Conservation (phyloP, 148 eudicot genomes). For the Diospyros kaki region DNA sequence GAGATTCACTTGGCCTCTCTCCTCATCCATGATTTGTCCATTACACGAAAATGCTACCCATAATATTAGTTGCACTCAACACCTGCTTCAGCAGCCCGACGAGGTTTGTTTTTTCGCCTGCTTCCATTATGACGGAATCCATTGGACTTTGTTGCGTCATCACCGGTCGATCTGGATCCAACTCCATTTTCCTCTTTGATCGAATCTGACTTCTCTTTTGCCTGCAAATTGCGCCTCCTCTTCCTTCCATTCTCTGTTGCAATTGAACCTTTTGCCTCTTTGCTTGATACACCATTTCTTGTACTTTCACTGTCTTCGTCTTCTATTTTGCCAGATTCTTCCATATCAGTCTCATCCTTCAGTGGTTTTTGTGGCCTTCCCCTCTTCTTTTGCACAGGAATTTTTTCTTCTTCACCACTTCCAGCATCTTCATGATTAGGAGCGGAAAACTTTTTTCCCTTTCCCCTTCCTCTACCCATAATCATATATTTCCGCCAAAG, state of each 20-base stretch:
- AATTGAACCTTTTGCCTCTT: conserved; percentile 25
- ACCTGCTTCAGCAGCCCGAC: conserved; percentile 81
- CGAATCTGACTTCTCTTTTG: conserved; percentile 36
- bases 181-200: conserved; percentile 44
- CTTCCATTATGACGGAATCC: conserved; percentile 66
- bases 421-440: conserved; percentile 58
- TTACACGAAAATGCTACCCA: conserved; percentile 7
- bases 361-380: conserved; percentile 73
- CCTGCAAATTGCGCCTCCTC: conserved; percentile 43
- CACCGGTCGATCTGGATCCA: conserved; percentile 38
- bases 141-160: conserved; percentile 38
- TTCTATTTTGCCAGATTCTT: conserved; percentile 38
- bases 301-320: conserved; percentile 43
- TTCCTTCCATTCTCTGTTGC: conserved; percentile 44
- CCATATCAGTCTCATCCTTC: conserved; percentile 54
- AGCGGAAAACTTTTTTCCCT: conserved; percentile 63
- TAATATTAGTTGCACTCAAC: conserved; percentile 46
- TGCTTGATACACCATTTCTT: conserved; percentile 24
- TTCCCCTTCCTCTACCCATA: conserved; percentile 82
- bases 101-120: conserved; percentile 80
- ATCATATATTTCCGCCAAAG: conserved; percentile 5
- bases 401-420: conserved; percentile 82
- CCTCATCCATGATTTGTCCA: neutral
- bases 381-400: conserved; percentile 79
- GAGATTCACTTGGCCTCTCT: conserved; percentile 6